phyloP scores from a whole-genome alignment of 208 protist genomes.

The Trypanosoma mega region DNA sequence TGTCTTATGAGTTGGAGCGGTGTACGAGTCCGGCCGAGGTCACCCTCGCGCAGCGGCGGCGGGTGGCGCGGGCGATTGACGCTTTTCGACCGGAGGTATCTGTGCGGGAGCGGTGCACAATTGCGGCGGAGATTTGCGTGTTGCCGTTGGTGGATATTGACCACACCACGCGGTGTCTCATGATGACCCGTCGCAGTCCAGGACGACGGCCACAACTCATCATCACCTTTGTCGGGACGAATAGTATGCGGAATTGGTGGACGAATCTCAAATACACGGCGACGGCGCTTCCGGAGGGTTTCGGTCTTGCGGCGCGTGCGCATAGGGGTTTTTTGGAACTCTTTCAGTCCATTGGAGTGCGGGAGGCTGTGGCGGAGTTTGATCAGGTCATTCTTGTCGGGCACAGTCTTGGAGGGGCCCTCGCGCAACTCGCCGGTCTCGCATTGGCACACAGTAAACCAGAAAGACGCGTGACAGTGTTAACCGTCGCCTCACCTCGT shows the following conservation, averaged over 20 bases:
- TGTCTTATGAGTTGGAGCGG: constrained; percentile 55
- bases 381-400: constrained; percentile 61
- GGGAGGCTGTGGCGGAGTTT: constrained; percentile 40
- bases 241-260: constrained; percentile 53
- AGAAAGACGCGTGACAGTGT: constrained; percentile 51
- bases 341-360: constrained; percentile 45
- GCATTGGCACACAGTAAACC: constrained; percentile 47
- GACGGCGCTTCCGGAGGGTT: constrained; percentile 31
- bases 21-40: constrained; percentile 29
- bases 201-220: constrained; percentile 62
- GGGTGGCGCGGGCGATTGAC: constrained; percentile 57
- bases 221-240: constrained; percentile 56
- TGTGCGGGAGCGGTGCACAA: constrained; percentile 59
- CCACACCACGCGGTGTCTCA: constrained; percentile 55
- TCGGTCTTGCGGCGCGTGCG: constrained; percentile 33
- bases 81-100: constrained; percentile 53
- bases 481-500: constrained; percentile 62
- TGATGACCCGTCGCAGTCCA: constrained; percentile 43
- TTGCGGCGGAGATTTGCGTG: constrained; percentile 53
- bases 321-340: constrained; percentile 52
- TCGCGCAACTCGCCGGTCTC: constrained; percentile 60
- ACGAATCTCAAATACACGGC: constrained; percentile 50
- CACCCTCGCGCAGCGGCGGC: constrained; percentile 48
- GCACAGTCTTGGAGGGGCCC: constrained; percentile 59
- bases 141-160: constrained; percentile 54